Conservation (phyloP, 441 rosid species). For the Hura crepitans region DNA sequence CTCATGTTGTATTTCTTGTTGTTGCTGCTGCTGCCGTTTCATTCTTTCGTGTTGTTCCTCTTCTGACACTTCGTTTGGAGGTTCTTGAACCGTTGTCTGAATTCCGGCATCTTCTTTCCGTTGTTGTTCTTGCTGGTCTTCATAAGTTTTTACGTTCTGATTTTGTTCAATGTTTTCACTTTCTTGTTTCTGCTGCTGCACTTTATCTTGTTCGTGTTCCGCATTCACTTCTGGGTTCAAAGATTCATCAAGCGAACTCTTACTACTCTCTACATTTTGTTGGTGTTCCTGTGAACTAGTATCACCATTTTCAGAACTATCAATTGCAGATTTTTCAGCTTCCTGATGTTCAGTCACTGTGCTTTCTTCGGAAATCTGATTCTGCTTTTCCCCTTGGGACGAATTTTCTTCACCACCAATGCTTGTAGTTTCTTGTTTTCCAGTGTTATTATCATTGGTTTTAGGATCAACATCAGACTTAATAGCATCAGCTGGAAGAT, state of each 20-base stretch:
- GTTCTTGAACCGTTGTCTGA: slow-evolving; percentile 30
- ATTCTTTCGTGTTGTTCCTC: slow-evolving; percentile 30
- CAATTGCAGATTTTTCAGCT: slow-evolving; percentile 11
- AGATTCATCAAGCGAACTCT: neutral
- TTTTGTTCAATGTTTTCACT: slow-evolving; percentile 15
- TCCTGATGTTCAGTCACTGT: slow-evolving; percentile 32
- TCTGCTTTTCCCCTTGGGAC: slow-evolving; percentile 32
- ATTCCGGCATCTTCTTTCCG: slow-evolving; percentile 40
- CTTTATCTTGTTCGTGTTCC: neutral
- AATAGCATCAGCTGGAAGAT: slow-evolving; percentile 78
- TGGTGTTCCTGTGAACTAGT: slow-evolving; percentile 21
- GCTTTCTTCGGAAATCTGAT: slow-evolving; percentile 46
- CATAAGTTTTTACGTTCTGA: slow-evolving; percentile 27
- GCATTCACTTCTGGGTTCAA: slow-evolving; percentile 15
- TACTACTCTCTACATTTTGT: slow-evolving; percentile 18
- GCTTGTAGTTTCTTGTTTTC: neutral
- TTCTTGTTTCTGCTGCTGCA: neutral
- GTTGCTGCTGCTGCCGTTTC: slow-evolving; percentile 31
- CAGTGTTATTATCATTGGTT: slow-evolving; percentile 1
- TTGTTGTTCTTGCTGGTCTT: slow-evolving; percentile 41
- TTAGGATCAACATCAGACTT: slow-evolving; percentile 43
- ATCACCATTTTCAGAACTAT: slow-evolving; percentile 8
- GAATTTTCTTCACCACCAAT: slow-evolving; percentile 18
- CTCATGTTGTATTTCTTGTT: slow-evolving; percentile 3
- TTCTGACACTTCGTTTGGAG: slow-evolving; percentile 30